Evolutionary conservation across 1,284 basidiomycete species (phyloP), one percentile per base, ranked within the genome.

Genomic region (Coniferiporia sulphurascens): DNA sequence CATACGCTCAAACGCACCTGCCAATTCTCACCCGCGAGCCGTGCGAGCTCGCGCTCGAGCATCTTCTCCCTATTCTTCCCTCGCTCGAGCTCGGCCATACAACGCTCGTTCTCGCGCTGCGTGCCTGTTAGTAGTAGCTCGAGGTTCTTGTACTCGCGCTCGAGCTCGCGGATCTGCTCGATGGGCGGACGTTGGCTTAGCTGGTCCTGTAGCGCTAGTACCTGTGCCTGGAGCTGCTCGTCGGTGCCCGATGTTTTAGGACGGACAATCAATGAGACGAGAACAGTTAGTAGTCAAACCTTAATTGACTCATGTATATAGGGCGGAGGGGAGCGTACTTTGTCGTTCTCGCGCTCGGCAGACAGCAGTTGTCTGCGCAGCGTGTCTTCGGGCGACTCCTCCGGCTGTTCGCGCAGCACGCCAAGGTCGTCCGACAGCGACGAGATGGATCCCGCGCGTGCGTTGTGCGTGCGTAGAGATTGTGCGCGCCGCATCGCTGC

Each of bases 51-150:
- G 48, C 82, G 77, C 67, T 91, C 89, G 22, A 91, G 78, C 73
- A 82, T 76, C 70, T 87, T 86, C 73, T 89, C 86, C 52, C 87
- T 76, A 27, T 75, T 76, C 66, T 79, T 84, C n/a, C 73, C 74
- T 63, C 85, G 76, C 61, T 89, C 87, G 1, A 89, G 74, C 61
- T 89, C 86, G 0, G 80, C 75, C 87, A 90, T 90, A 62, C 83
- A 86, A 48, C 86, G 76, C 65, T 89, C 87, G 63, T 91, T 91
- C 72, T 91, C 88, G 55, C 86, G 73, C 63, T 89, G 87, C 0
- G 87, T 89, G 0, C 88, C 89, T 62, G 87, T 81, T 0, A 90
- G 71, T 2, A 91, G 73, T 12, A 91, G 73, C 43, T 89, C 88
- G 0, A 89, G 74, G 60, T 86, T 86, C 65, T 82, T 83, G 65